These are phyloP conservation scores for Eragrostis nindensis DNA, from an alignment of 176 grass and related monocot species.

Conservation along the genomic window DNA sequence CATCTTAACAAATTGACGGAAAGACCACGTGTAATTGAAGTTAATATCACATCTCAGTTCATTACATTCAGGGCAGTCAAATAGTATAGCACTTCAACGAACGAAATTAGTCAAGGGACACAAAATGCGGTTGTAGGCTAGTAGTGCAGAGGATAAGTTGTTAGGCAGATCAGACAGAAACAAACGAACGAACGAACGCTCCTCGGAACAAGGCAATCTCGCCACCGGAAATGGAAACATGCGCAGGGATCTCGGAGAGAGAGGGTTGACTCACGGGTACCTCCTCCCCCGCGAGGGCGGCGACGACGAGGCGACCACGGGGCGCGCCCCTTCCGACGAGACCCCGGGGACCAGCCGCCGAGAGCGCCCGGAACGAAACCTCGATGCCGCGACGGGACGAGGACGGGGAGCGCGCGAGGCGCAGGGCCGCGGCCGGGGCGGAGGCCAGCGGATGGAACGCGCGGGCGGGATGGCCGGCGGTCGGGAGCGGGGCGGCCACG, in stretches of 20 bases:
- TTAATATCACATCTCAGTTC: background rate
- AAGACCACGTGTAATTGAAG: background rate
- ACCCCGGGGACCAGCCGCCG: background rate
- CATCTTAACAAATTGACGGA: background rate
- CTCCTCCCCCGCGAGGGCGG: conserved; percentile 49
- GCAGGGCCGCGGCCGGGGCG: conserved; percentile 42
- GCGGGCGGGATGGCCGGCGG: background rate
- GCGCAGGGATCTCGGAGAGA: conserved; percentile 32
- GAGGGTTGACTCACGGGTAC: conserved; percentile 31
- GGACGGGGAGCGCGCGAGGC: conserved; percentile 44
- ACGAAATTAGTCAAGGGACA: too few relatives aligned
- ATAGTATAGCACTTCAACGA: background rate
- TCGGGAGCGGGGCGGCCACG: conserved; percentile 26
- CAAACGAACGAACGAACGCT: background rate
- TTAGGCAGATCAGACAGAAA: conserved; percentile 7
- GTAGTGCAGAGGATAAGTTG: too few relatives aligned
- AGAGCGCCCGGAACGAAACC: conserved; percentile 20
- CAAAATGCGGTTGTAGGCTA: background rate
- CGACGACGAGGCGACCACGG: conserved; percentile 41
- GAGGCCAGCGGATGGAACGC: conserved; percentile 45
- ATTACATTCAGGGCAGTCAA: background rate
- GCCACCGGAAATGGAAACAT: background rate
- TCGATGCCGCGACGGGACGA: conserved; percentile 12
- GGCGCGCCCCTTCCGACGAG: conserved; percentile 11
- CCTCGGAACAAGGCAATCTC: background rate